Conservation (phyloP, 208 protist species). For the Borovskyia barvae region DNA sequence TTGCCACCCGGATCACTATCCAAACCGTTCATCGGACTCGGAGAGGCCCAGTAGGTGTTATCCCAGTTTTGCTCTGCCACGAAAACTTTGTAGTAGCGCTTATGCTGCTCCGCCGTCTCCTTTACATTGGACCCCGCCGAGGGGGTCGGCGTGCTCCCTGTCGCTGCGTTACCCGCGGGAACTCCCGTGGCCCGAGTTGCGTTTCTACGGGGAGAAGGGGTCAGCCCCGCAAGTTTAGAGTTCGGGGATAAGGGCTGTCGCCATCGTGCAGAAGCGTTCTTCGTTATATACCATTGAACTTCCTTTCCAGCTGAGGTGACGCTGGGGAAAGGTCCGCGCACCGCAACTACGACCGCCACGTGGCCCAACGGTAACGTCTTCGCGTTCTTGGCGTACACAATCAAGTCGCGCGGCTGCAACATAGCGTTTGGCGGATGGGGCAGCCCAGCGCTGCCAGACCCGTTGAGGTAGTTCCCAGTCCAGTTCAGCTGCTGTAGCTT, state of each 20-base stretch:
- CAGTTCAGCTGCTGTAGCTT: conserved; percentile 1
- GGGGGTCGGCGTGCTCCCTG: too few species aligned
- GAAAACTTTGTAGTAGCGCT: conserved; percentile 42
- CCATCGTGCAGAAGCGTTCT: conserved; percentile 5
- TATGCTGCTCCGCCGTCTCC: background rate
- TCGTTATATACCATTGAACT: conserved; percentile 21
- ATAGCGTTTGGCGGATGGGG: conserved; percentile 21
- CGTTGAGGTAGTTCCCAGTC: conserved; percentile 31
- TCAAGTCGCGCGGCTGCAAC: conserved; percentile 26
- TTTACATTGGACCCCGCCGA: background rate
- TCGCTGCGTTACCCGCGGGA: background rate
- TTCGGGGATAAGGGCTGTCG: conserved; percentile 13
- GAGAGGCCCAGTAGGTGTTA: conserved; percentile 39
- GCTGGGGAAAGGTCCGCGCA: conserved; percentile 34
- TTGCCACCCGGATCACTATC: background rate
- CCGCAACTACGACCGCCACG: conserved; percentile 61
- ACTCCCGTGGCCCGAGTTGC: conserved; percentile 4
- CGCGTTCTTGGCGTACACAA: conserved; percentile 36
- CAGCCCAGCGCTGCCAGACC: conserved; percentile 16
- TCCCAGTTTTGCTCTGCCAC: conserved; percentile 74
- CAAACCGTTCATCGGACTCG: conserved; percentile 10
- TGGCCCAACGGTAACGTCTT: conserved; percentile 42
- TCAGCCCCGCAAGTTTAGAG: background rate
- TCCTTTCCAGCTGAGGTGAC: conserved; percentile 21
- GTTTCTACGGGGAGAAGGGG: background rate